phyloP scores from a whole-genome alignment of 176 grass and related monocot genomes.

The Saccharum officinarum region DNA sequence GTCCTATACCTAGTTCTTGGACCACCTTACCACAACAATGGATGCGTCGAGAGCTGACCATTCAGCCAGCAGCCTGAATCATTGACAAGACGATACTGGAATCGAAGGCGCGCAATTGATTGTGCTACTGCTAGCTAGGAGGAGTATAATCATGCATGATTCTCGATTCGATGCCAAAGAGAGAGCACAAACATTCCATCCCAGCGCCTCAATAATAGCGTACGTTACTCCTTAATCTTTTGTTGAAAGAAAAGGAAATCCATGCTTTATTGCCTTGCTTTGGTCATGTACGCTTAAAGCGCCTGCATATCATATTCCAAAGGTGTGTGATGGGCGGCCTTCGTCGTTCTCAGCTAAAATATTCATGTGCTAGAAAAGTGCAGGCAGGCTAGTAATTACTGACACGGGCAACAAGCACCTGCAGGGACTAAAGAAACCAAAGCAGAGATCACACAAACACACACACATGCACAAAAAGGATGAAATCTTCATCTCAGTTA shows the following conservation, averaged over 20 bases:
- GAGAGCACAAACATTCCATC: neutral
- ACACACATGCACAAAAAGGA: conserved; percentile 33
- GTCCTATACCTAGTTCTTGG: neutral
- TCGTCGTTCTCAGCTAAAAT: neutral
- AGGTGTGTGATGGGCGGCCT: neutral
- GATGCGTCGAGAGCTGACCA: neutral
- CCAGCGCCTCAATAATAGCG: neutral
- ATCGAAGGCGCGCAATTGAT: neutral
- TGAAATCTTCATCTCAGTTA: conserved; percentile 34
- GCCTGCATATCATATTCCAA: neutral
- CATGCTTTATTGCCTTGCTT: neutral
- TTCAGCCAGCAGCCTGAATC: neutral
- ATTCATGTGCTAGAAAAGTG: conserved; percentile 25
- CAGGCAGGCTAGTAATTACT: neutral
- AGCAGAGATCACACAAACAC: conserved; percentile 32
- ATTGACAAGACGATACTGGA: conserved; percentile 8
- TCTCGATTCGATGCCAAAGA: neutral
- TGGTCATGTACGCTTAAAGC: neutral
- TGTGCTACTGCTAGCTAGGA: neutral
- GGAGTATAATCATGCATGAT: neutral
- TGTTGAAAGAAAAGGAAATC: neutral
- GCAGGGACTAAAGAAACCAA: conserved; percentile 44
- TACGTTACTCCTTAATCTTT: neutral
- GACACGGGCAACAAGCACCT: conserved; percentile 33
- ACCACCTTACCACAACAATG: neutral